Percentiles rank a stretch among this genome's conserved stretches.
Conservation (phyloP, 768 basidiomycete genomes). For the Russula compacta region DNA sequence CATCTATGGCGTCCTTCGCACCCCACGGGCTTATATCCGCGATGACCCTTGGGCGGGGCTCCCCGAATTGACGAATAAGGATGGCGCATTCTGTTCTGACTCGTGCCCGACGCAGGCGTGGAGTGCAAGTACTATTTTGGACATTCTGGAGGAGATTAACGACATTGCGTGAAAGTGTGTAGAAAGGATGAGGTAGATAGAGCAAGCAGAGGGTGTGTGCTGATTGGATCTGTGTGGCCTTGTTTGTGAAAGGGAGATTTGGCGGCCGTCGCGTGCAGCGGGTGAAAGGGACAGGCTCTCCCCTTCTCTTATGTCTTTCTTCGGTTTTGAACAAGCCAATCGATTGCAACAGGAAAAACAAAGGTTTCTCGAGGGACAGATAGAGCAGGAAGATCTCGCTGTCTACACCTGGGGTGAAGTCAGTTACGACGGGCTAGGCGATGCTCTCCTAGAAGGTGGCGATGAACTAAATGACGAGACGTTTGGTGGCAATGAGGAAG, state of each 20-base stretch:
- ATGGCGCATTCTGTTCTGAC: slow-evolving; percentile 76
- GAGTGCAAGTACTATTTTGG: slow-evolving; percentile 88
- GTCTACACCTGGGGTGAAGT: slow-evolving; percentile 93
- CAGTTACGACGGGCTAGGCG: slow-evolving; percentile 82
- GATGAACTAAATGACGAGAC: slow-evolving; percentile 98
- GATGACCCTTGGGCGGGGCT: slow-evolving; percentile 87
- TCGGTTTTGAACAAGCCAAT: slow-evolving; percentile 56
- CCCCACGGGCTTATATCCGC: slow-evolving; percentile 63
- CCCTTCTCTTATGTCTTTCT: slow-evolving; percentile 57
- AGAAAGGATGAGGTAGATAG: not conserved
- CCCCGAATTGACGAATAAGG: slow-evolving; percentile 84
- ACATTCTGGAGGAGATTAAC: slow-evolving; percentile 76
- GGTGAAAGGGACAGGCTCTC: not conserved
- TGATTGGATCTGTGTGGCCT: slow-evolving; percentile 13
- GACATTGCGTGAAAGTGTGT: slow-evolving; percentile 21
- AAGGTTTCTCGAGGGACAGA: slow-evolving; percentile 37
- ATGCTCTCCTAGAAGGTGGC: slow-evolving; percentile 77
- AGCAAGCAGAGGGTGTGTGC: not conserved
- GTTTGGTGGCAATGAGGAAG: slow-evolving; percentile 61
- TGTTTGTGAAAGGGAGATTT: slow-evolving; percentile 10
- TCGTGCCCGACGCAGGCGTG: slow-evolving; percentile 94
- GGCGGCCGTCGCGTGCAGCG: not conserved
- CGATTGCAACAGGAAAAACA: slow-evolving; percentile 53
- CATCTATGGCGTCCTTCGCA: slow-evolving; percentile 64
- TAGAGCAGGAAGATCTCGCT: slow-evolving; percentile 70